Evolutionary conservation across 768 basidiomycete genomes (phyloP).

Genomic region (Podaxis sp.): DNA sequence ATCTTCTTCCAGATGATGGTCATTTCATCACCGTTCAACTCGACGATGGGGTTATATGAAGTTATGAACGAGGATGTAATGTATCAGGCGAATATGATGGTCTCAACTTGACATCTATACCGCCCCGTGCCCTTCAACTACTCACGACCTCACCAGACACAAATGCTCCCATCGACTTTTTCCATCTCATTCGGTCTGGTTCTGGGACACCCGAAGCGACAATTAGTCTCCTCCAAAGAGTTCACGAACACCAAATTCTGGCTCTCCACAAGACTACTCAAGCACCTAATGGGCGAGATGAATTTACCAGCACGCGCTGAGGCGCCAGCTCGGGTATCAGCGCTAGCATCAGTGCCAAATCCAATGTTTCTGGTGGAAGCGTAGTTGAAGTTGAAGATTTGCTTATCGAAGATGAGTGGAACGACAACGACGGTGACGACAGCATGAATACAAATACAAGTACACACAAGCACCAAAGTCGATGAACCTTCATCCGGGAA

Average conservation of each 20-base stretch:
- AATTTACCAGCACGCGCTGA: neutral
- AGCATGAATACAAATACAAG: neutral
- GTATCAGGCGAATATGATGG: neutral
- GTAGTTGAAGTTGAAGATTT: constrained; percentile 7
- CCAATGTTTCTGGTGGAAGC: neutral
- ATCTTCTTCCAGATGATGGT: constrained; percentile 99
- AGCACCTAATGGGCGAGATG: neutral
- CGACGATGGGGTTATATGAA: constrained; percentile 92
- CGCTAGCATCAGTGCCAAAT: neutral
- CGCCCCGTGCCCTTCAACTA: constrained; percentile 24
- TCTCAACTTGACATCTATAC: neutral
- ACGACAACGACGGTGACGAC: neutral
- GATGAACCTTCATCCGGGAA: neutral
- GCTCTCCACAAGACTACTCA: neutral
- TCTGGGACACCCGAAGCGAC: neutral
- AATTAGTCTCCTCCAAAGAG: neutral
- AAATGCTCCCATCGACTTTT: constrained; percentile 25
- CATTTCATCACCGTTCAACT: constrained; percentile 99
- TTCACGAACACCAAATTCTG: neutral
- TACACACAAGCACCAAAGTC: neutral
- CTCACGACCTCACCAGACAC: constrained; percentile 37
- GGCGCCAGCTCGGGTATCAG: neutral
- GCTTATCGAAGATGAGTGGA: neutral
- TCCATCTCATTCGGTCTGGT: constrained; percentile 15
- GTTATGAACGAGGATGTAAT: too few relatives aligned